Percentiles rank a stretch among this genome's conserved stretches.
Evolutionary conservation across 345 rosid species (phyloP).

Genomic region (Luvunga scandens): DNA sequence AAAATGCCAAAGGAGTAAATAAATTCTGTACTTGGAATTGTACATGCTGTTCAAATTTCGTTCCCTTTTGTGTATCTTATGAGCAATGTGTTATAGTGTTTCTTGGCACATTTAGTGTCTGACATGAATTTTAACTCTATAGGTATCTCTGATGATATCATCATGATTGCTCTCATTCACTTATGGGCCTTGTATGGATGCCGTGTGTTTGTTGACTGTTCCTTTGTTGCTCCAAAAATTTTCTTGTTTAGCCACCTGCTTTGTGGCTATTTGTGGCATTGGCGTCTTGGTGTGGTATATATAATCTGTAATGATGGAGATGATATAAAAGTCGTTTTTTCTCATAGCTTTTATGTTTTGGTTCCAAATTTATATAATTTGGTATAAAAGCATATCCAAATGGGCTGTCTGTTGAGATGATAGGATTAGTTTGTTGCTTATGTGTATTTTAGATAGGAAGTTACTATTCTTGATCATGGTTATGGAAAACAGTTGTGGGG

Average conservation of each 20-base stretch:
- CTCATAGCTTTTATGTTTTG: background rate
- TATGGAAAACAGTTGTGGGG: background rate
- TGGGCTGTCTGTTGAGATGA: background rate
- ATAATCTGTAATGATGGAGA: background rate
- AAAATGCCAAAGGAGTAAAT: background rate
- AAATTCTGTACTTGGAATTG: background rate
- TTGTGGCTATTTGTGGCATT: background rate
- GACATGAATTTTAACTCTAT: background rate
- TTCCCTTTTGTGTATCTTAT: background rate
- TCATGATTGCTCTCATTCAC: no score
- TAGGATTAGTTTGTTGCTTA: background rate
- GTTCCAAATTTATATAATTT: background rate
- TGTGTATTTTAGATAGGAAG: background rate
- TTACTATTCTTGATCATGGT: background rate
- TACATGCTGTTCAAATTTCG: background rate
- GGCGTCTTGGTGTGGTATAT: background rate
- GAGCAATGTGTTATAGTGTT: background rate
- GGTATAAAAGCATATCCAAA: background rate
- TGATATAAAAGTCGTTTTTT: background rate
- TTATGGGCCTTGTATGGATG: background rate
- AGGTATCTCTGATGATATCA: background rate
- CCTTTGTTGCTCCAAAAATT: background rate
- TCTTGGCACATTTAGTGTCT: background rate
- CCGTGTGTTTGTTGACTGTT: background rate
- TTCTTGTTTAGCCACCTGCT: background rate